Conservation (phyloP, 2,329 filamentous ascomycete species). For the Xylariomycetidae sp. region DNA sequence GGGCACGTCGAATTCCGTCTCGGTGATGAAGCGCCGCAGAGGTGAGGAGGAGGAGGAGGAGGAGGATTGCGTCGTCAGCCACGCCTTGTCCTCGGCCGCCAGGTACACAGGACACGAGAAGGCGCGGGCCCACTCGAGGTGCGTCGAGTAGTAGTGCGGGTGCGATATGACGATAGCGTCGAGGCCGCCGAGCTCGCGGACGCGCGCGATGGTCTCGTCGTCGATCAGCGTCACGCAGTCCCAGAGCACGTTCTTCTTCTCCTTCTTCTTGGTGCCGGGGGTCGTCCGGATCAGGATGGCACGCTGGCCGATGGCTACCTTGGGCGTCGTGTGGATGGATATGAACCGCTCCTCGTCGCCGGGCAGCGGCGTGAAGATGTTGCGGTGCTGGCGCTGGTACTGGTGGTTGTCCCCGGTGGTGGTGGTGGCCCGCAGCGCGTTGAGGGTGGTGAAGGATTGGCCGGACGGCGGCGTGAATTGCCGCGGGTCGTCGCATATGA, state of each 20-base stretch:
- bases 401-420: too few relatives aligned
- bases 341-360: conserved; percentile 42
- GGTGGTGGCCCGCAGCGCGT: conserved; percentile 31
- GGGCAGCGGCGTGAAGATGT: conserved; percentile 46
- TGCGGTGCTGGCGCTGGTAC: too few relatives aligned
- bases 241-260: conserved; percentile 83
- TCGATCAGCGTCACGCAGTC: conserved; percentile 71
- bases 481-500: conserved; percentile 69
- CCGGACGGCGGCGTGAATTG: conserved; percentile 63
- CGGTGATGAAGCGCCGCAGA: conserved; percentile 43
- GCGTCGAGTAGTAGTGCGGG: conserved; percentile 78
- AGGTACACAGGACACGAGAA: conserved; percentile 70
- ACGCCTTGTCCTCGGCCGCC: conserved; percentile 58
- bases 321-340: conserved; percentile 46
- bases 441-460: conserved; percentile 62
- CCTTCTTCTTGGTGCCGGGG: too few relatives aligned
- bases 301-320: conserved; percentile 71
- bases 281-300: conserved; percentile 64
- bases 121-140: conserved; percentile 65
- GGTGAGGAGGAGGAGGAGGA: too few relatives aligned
- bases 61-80: conserved; percentile 52
- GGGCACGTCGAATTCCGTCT: conserved; percentile 35
- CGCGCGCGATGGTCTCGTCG: conserved; percentile 51
- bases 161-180: conserved; percentile 71
- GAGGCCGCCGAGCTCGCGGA: conserved; percentile 60